phyloP scores from a whole-genome alignment of 2,329 filamentous ascomycete genomes.

The Sclerotinia minor region DNA sequence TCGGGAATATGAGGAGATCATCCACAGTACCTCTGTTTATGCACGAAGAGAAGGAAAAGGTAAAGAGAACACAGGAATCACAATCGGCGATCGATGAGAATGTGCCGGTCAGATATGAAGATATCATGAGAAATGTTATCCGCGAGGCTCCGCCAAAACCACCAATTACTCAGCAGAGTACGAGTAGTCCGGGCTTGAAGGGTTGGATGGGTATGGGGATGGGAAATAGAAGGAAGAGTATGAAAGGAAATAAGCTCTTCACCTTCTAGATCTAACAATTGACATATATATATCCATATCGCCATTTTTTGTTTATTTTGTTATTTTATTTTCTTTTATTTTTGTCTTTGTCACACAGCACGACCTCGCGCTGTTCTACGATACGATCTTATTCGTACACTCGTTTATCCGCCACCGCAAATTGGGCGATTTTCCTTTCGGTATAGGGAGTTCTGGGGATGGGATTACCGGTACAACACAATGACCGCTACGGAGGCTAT shows the following conservation, averaged over 20 bases:
- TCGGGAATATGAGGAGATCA: conserved; percentile 18
- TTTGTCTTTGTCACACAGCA: conserved; percentile 16
- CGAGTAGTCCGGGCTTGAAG: conserved; percentile 16
- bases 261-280: neutral
- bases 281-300: neutral
- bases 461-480: conserved; percentile 14
- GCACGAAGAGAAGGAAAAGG: conserved; percentile 4
- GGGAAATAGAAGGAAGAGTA: conserved; percentile 31
- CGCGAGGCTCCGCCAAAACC: conserved; percentile 27
- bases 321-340: conserved; percentile 4
- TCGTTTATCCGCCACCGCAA: conserved; percentile 4
- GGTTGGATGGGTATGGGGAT: conserved; percentile 23
- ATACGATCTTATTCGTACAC: conserved; percentile 12
- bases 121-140: conserved; percentile 32
- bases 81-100: conserved; percentile 21
- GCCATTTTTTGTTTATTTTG: neutral
- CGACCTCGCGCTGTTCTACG: neutral
- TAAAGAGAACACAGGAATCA: conserved; percentile 2
- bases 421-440: conserved; percentile 1
- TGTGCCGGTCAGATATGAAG: conserved; percentile 30
- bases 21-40: conserved; percentile 9
- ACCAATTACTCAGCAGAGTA: conserved; percentile 1
- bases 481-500: conserved; percentile 19
- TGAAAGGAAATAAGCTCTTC: conserved; percentile 22
- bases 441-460: conserved; percentile 9